phyloP scores from a whole-genome alignment of 2,329 filamentous ascomycete species.

The Aureobasidium uvarum region DNA sequence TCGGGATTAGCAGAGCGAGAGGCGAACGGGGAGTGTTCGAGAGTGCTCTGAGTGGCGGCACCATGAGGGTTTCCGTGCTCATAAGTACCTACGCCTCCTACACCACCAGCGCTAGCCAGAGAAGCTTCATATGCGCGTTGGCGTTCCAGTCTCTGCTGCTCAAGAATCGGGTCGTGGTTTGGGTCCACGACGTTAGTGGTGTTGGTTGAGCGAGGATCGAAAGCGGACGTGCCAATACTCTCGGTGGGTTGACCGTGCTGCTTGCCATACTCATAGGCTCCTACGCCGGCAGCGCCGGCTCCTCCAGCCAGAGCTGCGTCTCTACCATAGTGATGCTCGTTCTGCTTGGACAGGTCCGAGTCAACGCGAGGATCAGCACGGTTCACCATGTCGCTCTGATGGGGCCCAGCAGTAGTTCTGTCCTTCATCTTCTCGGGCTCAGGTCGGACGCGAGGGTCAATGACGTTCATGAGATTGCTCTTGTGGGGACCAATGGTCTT shows the following conservation, averaged over 20 bases:
- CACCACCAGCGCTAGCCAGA: slow-evolving; percentile 27
- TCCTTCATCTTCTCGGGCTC: slow-evolving; percentile 27
- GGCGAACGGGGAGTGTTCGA: slow-evolving; percentile 33
- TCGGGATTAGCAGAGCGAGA: slow-evolving; percentile 32
- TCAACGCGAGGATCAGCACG: slow-evolving; percentile 32
- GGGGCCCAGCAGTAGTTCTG: slow-evolving; percentile 31
- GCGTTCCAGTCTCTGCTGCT: slow-evolving; percentile 9
- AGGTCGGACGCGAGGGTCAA: slow-evolving; percentile 24
- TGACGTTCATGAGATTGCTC: slow-evolving; percentile 22
- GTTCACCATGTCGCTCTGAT: slow-evolving; percentile 32
- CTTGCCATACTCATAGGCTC: slow-evolving; percentile 35
- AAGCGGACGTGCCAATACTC: slow-evolving; percentile 33
- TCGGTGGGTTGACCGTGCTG: slow-evolving; percentile 30
- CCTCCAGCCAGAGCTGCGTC: slow-evolving; percentile 37
- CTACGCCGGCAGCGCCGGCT: slow-evolving; percentile 37
- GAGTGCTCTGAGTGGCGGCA: slow-evolving; percentile 17
- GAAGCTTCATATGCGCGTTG: slow-evolving; percentile 32
- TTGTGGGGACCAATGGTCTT: slow-evolving; percentile 27
- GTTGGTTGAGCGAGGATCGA: slow-evolving; percentile 35
- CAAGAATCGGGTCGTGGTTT: slow-evolving; percentile 22
- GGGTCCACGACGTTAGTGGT: slow-evolving; percentile 32
- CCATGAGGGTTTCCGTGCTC: slow-evolving; percentile 31
- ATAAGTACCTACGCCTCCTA: slow-evolving; percentile 38
- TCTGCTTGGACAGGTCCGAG: slow-evolving; percentile 23
- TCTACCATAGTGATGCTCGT: slow-evolving; percentile 29